Conservation (phyloP, 108 stramenopile genomes). For the Epithemia pelagica region DNA sequence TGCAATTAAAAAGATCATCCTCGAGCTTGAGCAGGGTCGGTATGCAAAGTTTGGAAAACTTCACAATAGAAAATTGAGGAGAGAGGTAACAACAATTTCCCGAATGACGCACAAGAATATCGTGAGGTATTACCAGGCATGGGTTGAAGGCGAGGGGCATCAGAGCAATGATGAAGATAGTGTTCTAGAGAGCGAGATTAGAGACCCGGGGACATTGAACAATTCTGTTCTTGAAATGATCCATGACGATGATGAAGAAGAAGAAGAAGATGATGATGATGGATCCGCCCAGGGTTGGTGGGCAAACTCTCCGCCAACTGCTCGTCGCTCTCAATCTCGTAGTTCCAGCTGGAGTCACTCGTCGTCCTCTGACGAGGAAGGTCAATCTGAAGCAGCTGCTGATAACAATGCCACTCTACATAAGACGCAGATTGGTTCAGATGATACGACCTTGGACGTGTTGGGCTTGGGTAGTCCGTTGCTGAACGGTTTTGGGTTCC, state of each 20-base stretch:
- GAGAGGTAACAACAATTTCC: conserved; percentile 82
- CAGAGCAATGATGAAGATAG: not conserved
- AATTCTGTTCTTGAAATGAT: conserved; percentile 10
- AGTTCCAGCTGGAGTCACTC: not conserved
- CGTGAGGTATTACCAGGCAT: conserved; percentile 76
- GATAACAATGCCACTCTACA: not conserved
- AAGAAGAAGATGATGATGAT: conserved; percentile 14
- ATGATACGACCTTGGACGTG: not conserved
- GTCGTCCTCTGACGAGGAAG: not conserved
- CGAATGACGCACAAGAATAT: conserved; percentile 79
- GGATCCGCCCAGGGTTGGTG: conserved; percentile 34
- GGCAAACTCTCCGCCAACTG: conserved; percentile 19
- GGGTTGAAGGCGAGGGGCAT: conserved; percentile 39
- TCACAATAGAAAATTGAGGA: conserved; percentile 67
- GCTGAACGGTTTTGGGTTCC: conserved; percentile 18
- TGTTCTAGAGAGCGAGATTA: conserved; percentile 1
- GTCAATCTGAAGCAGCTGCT: not conserved
- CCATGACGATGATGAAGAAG: conserved; percentile 13
- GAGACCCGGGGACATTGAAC: conserved; percentile 5
- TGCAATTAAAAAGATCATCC: conserved; percentile 70
- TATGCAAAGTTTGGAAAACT: conserved; percentile 35
- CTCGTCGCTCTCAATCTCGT: not conserved
- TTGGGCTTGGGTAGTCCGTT: conserved; percentile 15
- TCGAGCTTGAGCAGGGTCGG: conserved; percentile 48
- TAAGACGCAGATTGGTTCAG: not conserved